These are phyloP conservation scores for Sphagnum fallax DNA, from an alignment of 228 moss, liverwort and hornwort species.

Conservation along the genomic window DNA sequence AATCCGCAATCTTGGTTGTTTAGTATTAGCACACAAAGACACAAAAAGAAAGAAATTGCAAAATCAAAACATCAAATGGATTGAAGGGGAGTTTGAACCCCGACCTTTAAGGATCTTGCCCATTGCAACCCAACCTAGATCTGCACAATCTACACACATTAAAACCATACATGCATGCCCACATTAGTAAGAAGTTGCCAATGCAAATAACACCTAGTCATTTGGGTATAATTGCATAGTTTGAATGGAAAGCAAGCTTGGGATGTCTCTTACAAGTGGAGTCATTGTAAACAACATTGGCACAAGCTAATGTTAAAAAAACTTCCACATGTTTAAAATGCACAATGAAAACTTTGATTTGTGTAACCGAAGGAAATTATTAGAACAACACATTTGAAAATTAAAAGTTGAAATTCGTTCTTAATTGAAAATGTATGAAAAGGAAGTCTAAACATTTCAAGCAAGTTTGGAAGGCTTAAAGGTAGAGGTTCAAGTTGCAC, in stretches of 20 bases:
- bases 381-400: slow-evolving; percentile 58
- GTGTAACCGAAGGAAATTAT: slow-evolving; percentile 43
- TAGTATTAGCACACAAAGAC: too few relatives aligned
- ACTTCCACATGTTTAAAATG: slow-evolving; percentile 28
- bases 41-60: too few relatives aligned
- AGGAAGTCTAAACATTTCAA: slow-evolving; percentile 78
- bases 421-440: slow-evolving; percentile 53
- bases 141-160: too few relatives aligned
- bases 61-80: too few relatives aligned
- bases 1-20: too few relatives aligned
- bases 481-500: slow-evolving; percentile 31
- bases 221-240: neutral
- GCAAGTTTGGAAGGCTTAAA: slow-evolving; percentile 58
- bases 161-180: too few relatives aligned
- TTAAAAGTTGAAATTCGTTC: slow-evolving; percentile 67
- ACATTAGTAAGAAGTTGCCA: too few relatives aligned
- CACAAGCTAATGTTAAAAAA: slow-evolving; percentile 48
- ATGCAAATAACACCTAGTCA: neutral
- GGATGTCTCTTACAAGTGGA: slow-evolving; percentile 23
- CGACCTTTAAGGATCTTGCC: too few relatives aligned
- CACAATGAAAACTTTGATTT: slow-evolving; percentile 54
- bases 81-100: too few relatives aligned
- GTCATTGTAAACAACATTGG: slow-evolving; percentile 34
- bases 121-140: too few relatives aligned
- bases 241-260: neutral